Percentiles rank a stretch among this genome's conserved stretches.
Evolutionary conservation across 1,139 yeast species (phyloP).

Genomic region (Hansenula sp.): DNA sequence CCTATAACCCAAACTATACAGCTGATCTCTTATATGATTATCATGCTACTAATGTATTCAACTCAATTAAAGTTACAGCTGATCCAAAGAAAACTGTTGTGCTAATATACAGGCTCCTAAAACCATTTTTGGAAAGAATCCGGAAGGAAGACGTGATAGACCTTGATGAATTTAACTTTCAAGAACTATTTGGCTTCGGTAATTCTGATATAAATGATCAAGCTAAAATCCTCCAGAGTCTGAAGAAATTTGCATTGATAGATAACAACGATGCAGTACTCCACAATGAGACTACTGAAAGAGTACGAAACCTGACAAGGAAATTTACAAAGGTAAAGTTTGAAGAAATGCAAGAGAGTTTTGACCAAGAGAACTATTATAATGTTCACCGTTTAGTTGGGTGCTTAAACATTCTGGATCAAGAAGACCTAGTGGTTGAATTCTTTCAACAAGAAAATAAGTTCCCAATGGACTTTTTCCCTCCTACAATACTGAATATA

Average conservation of each 20-base stretch:
- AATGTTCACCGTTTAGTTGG: constrained; percentile 33
- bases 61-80: constrained; percentile 8
- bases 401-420: constrained; percentile 33
- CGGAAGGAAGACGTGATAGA: constrained; percentile 1
- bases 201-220: constrained; percentile 12
- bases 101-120: constrained; percentile 5
- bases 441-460: constrained; percentile 42
- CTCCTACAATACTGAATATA: constrained; percentile 23
- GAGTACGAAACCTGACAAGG: constrained; percentile 10
- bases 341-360: constrained; percentile 59
- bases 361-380: constrained; percentile 44
- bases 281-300: constrained; percentile 4
- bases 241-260: constrained; percentile 13
- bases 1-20: constrained; percentile 7
- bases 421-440: constrained; percentile 41
- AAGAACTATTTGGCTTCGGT: constrained; percentile 8
- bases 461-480: constrained; percentile 32
- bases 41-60: constrained; percentile 11
- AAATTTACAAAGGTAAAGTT: constrained; percentile 15
- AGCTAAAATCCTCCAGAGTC: constrained; percentile 16
- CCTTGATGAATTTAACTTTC: constrained; percentile 8
- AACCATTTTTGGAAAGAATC: constrained; percentile 9
- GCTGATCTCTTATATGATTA: constrained; percentile 14
- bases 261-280: constrained; percentile 17
- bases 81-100: constrained; percentile 15